Evolutionary conservation across 1,284 basidiomycete species (phyloP).

Genomic region (Tylopilus sp.): DNA sequence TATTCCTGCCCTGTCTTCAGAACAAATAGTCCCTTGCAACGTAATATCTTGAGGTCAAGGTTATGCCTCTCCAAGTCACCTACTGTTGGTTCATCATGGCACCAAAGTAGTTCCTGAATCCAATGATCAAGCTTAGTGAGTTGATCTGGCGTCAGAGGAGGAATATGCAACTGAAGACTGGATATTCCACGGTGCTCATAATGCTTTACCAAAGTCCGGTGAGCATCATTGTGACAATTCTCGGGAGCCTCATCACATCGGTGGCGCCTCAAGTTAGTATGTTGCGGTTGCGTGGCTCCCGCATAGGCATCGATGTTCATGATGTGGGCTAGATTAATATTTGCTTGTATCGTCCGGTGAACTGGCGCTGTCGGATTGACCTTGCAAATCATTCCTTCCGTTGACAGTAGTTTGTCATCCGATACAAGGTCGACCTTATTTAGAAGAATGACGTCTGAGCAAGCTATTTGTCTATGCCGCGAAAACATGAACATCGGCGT

Average conservation of each 20-base stretch:
- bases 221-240: slow-evolving; percentile 29
- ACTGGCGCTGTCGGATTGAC: slow-evolving; percentile 86
- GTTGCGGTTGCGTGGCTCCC: slow-evolving; percentile 40
- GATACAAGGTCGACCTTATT: slow-evolving; percentile 88
- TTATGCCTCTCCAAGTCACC: not conserved
- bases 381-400: slow-evolving; percentile 70
- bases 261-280: slow-evolving; percentile 37
- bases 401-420: slow-evolving; percentile 49
- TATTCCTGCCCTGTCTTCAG: slow-evolving; percentile 65
- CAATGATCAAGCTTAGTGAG: slow-evolving; percentile 75
- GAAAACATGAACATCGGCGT: slow-evolving; percentile 3
- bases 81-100: slow-evolving; percentile 51
- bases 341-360: slow-evolving; percentile 73
- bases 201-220: slow-evolving; percentile 47
- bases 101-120: slow-evolving; percentile 87
- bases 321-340: slow-evolving; percentile 78
- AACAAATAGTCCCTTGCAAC: slow-evolving; percentile 86
- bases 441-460: slow-evolving; percentile 88
- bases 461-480: slow-evolving; percentile 83
- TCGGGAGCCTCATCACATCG: slow-evolving; percentile 41
- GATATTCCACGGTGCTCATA: slow-evolving; percentile 80
- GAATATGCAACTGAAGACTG: slow-evolving; percentile 76
- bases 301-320: slow-evolving; percentile 86
- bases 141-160: slow-evolving; percentile 59
- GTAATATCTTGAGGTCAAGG: slow-evolving; percentile 69